These are phyloP conservation scores for Eucalyptus leucophloia DNA, from an alignment of 345 rosid species.

Conservation along the genomic window DNA sequence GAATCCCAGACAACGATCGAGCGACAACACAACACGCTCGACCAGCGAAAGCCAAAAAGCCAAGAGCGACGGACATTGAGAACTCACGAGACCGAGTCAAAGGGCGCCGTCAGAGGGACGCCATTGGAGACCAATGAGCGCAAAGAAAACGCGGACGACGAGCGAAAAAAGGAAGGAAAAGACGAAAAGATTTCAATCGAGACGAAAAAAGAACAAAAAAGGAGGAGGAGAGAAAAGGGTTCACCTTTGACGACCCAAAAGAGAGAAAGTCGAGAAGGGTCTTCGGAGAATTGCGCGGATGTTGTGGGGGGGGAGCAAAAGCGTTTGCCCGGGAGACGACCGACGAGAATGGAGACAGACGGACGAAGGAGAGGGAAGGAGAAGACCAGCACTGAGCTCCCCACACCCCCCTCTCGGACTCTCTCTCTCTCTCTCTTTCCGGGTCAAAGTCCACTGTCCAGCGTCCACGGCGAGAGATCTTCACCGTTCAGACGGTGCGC, in stretches of 20 bases:
- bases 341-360: background rate
- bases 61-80: background rate
- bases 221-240: background rate
- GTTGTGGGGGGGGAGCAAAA: background rate
- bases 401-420: background rate
- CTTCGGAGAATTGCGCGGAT: background rate
- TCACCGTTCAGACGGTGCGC: background rate
- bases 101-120: background rate
- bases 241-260: background rate
- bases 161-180: background rate
- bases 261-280: background rate
- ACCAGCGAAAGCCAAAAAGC: background rate
- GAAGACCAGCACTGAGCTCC: background rate
- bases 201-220: background rate
- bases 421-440: background rate
- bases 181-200: background rate
- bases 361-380: background rate
- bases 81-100: background rate
- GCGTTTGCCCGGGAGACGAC: background rate
- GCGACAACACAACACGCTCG: background rate
- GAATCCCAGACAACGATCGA: background rate
- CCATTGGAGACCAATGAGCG: background rate
- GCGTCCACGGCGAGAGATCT: background rate
- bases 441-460: background rate
- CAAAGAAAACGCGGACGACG: background rate